Conservation (phyloP, 2,329 filamentous ascomycete genomes). For the Pseudocercospora eumusae region DNA sequence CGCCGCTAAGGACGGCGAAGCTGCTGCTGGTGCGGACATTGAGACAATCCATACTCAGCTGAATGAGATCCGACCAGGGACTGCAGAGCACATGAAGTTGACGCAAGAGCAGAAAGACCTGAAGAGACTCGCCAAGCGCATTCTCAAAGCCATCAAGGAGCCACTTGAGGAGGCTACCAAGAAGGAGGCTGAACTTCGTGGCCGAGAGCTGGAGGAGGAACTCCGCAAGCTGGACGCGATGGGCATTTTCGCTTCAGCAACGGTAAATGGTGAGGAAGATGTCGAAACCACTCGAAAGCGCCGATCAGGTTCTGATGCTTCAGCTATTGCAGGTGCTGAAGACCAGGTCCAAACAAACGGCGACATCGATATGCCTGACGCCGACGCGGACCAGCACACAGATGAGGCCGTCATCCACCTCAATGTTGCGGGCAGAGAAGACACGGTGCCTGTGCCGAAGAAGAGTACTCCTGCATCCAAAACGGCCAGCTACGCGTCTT, state of each 20-base stretch:
- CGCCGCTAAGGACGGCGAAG: slow-evolving; percentile 37
- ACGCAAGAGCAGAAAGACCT: slow-evolving; percentile 73
- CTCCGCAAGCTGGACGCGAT: slow-evolving; percentile 73
- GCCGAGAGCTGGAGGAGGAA: slow-evolving; percentile 68
- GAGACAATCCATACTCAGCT: slow-evolving; percentile 47
- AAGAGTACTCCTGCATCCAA: slow-evolving; percentile 31
- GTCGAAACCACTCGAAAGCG: slow-evolving; percentile 33
- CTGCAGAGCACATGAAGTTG: slow-evolving; percentile 45
- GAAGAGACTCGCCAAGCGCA: slow-evolving; percentile 82
- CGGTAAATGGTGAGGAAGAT: slow-evolving; percentile 53
- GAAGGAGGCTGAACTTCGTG: slow-evolving; percentile 78
- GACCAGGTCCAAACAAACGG: slow-evolving; percentile 30
- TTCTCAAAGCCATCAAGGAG: slow-evolving; percentile 79
- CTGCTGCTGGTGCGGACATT: slow-evolving; percentile 26
- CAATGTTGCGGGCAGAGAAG: slow-evolving; percentile 26
- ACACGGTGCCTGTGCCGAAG: slow-evolving; percentile 23
- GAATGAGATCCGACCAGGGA: slow-evolving; percentile 40
- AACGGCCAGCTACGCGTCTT: slow-evolving; percentile 31
- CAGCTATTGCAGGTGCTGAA: slow-evolving; percentile 44
- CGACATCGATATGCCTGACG: slow-evolving; percentile 37
- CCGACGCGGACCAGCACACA: slow-evolving; percentile 37
- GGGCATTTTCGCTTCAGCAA: slow-evolving; percentile 54
- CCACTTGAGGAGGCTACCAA: slow-evolving; percentile 72
- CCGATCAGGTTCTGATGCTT: slow-evolving; percentile 41
- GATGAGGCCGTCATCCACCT: slow-evolving; percentile 33